Percentiles rank a stretch among this genome's conserved stretches.
phyloP scores from a whole-genome alignment of 768 basidiomycete genomes.

The Amanita subjunquillea region DNA sequence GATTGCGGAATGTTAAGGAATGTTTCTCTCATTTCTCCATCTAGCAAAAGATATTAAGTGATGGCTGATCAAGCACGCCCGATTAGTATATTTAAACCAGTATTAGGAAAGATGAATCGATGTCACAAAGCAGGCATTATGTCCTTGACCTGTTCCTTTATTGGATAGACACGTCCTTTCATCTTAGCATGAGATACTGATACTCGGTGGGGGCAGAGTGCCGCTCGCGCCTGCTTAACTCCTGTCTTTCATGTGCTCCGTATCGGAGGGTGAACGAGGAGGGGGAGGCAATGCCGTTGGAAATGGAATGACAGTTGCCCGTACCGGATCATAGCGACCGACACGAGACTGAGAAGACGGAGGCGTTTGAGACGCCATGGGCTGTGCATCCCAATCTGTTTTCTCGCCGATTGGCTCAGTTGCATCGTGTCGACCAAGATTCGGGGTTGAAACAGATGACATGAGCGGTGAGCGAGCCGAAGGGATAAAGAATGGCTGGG shows the following conservation, averaged over 20 bases:
- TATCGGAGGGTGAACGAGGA: background rate
- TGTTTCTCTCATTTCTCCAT: background rate
- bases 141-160: background rate
- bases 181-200: background rate
- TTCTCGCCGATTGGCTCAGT: background rate
- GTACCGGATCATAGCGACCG: constrained; percentile 45
- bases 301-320: constrained; percentile 24
- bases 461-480: constrained; percentile 9
- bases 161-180: background rate
- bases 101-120: background rate
- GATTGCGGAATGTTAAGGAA: background rate
- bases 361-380: constrained; percentile 12
- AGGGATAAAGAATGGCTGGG: background rate
- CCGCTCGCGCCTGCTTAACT: background rate
- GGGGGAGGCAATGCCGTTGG: background rate
- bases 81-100: background rate
- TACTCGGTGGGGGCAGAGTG: background rate
- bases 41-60: background rate
- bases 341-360: constrained; percentile 20
- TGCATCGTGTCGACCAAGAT: background rate
- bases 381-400: constrained; percentile 2
- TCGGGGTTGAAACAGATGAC: background rate
- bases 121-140: background rate
- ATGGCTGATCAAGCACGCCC: background rate
- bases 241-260: background rate